Evolutionary conservation across 495 filamentous ascomycete genomes (phyloP).

Genomic region (Cetradonia linearis): DNA sequence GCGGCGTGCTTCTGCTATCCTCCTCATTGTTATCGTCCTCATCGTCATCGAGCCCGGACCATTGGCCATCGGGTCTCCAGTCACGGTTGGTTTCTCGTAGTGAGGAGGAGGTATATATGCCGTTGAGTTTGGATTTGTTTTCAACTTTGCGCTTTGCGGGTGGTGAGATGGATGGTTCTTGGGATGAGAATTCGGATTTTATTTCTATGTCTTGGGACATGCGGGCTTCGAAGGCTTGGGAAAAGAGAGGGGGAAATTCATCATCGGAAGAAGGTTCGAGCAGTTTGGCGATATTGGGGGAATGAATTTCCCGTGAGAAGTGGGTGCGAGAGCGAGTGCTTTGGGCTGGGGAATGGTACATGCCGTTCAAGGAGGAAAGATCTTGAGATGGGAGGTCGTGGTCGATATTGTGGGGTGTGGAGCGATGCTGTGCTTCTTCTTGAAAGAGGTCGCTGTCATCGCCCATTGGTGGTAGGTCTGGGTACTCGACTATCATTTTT

Average conservation of each 20-base stretch:
- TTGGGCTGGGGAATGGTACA: neutral
- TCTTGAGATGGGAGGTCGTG: slow-evolving; percentile 11
- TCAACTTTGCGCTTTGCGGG: slow-evolving; percentile 3
- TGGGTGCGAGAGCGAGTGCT: slow-evolving; percentile 9
- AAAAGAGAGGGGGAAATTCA: slow-evolving; percentile 20
- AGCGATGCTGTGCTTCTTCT: slow-evolving; percentile 14
- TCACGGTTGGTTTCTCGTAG: neutral
- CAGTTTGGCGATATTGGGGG: neutral
- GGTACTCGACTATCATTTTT: slow-evolving; percentile 12
- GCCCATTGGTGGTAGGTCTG: slow-evolving; percentile 10
- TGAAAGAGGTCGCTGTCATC: slow-evolving; percentile 16
- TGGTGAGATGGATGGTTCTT: slow-evolving; percentile 10
- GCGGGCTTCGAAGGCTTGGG: slow-evolving; percentile 19
- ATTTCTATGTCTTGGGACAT: slow-evolving; percentile 18
- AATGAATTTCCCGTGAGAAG: neutral
- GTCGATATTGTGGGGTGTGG: slow-evolving; percentile 3
- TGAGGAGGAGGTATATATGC: slow-evolving; percentile 4
- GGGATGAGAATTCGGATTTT: slow-evolving; percentile 14
- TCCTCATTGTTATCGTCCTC: neutral
- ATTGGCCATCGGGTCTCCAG: slow-evolving; percentile 5
- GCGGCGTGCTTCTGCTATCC: slow-evolving; percentile 4
- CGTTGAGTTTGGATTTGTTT: slow-evolving; percentile 7
- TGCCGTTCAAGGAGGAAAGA: slow-evolving; percentile 5
- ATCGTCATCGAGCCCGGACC: neutral
- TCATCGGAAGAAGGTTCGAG: slow-evolving; percentile 10